Conservation (phyloP, 2,329 filamentous ascomycete species). For the Macrophomina pseudophaseolina region DNA sequence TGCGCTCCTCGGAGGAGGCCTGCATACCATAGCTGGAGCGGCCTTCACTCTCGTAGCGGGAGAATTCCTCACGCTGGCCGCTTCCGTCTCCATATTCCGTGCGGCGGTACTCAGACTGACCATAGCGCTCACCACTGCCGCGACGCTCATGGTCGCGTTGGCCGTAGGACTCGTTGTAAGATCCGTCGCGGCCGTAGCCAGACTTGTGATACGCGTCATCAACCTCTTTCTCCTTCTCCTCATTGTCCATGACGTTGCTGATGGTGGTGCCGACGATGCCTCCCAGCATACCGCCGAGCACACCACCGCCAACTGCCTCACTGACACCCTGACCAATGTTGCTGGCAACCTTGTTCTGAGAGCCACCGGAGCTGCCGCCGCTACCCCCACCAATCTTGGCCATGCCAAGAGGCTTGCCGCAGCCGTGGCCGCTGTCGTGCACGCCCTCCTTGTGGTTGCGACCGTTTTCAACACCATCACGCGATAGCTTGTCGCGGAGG, state of each 20-base stretch:
- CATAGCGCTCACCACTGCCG: slow-evolving; percentile 57
- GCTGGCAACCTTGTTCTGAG: slow-evolving; percentile 37
- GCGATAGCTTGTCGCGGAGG: slow-evolving; percentile 76
- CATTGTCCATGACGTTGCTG: slow-evolving; percentile 60
- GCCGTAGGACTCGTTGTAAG: slow-evolving; percentile 64
- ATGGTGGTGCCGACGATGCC: slow-evolving; percentile 68
- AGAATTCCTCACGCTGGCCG: slow-evolving; percentile 64
- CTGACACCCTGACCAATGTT: slow-evolving; percentile 59
- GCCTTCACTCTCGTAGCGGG: slow-evolving; percentile 62
- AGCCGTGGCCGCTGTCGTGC: slow-evolving; percentile 83
- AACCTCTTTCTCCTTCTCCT: slow-evolving; percentile 56
- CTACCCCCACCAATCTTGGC: slow-evolving; percentile 51
- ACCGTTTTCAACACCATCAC: slow-evolving; percentile 75
- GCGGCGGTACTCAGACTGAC: slow-evolving; percentile 64
- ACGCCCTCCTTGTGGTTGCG: slow-evolving; percentile 88
- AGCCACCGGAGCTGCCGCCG: slow-evolving; percentile 39
- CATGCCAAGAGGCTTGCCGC: slow-evolving; percentile 79
- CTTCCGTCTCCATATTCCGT: slow-evolving; percentile 62
- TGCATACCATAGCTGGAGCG: slow-evolving; percentile 62
- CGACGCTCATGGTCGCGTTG: slow-evolving; percentile 63
- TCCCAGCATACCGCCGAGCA: slow-evolving; percentile 72
- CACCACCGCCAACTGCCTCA: slow-evolving; percentile 67
- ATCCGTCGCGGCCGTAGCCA: slow-evolving; percentile 63
- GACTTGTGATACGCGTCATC: slow-evolving; percentile 54
- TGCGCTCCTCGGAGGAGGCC: slow-evolving; percentile 61